Percentiles rank a stretch among this genome's conserved stretches.
phyloP scores from a whole-genome alignment of 495 filamentous ascomycete species.

The Hypoxylon intermedium region DNA sequence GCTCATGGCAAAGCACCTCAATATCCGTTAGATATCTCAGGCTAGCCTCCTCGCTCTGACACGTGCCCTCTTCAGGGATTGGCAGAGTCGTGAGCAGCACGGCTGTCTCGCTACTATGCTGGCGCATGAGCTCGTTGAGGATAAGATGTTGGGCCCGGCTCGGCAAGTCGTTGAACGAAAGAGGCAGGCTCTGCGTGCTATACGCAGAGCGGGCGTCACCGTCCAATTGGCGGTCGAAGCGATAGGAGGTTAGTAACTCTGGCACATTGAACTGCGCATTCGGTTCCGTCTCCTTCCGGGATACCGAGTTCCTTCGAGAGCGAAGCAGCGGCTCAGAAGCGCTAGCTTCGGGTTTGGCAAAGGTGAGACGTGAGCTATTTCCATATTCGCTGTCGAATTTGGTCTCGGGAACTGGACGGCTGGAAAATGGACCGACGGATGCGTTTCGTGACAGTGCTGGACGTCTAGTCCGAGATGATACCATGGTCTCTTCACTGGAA shows the following conservation, averaged over 20 bases:
- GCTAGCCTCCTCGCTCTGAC: constrained; percentile 70
- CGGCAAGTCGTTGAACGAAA: constrained; percentile 87
- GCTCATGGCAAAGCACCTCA: constrained; percentile 72
- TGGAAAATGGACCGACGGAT: constrained; percentile 64
- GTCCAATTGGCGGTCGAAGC: constrained; percentile 30
- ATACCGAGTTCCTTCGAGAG: constrained; percentile 44
- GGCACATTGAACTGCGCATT: constrained; percentile 47
- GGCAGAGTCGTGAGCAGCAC: constrained; percentile 85
- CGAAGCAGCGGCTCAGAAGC: constrained; percentile 26
- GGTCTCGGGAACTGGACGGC: constrained; percentile 67
- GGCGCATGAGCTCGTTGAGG: constrained; percentile 80
- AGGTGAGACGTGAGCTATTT: constrained; percentile 75
- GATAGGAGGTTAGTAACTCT: constrained; percentile 45
- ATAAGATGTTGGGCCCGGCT: constrained; percentile 85
- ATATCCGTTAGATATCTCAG: constrained; percentile 76
- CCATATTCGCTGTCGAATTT: constrained; percentile 62
- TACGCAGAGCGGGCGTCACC: constrained; percentile 62
- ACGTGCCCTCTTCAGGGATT: constrained; percentile 76
- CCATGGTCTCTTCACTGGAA: constrained; percentile 53
- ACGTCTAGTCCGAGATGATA: constrained; percentile 40
- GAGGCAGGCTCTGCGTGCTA: constrained; percentile 64
- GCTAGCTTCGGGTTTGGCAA: constrained; percentile 51
- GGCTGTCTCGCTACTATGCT: constrained; percentile 73
- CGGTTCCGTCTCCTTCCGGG: constrained; percentile 14
- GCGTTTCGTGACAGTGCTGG: constrained; percentile 57